These are phyloP conservation scores for Typha latifolia DNA, from an alignment of 176 grass and related monocot genomes.

Conservation along the genomic window DNA sequence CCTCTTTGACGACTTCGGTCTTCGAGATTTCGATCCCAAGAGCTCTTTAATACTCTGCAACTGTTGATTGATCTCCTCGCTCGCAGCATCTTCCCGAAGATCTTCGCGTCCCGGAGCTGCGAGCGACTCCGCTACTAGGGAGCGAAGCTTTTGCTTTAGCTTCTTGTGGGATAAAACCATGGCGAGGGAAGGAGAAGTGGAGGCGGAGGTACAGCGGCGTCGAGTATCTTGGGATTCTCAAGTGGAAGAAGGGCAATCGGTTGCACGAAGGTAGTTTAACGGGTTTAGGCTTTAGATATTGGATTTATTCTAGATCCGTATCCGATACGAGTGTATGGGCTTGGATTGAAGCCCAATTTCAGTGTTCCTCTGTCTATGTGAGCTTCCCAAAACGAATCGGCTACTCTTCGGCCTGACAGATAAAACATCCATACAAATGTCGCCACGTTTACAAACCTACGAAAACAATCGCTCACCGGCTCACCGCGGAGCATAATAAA, in stretches of 20 bases:
- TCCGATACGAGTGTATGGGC: no score
- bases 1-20: slow-evolving; percentile 36
- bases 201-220: slow-evolving; percentile 8
- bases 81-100: background rate
- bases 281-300: no score
- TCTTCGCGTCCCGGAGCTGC: background rate
- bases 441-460: no score
- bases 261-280: background rate
- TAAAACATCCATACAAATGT: no score
- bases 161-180: slow-evolving; percentile 92
- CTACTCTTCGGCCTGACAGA: no score
- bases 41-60: slow-evolving; percentile 36
- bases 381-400: no score
- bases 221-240: slow-evolving; percentile 7
- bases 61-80: slow-evolving; percentile 9
- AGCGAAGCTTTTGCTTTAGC: slow-evolving; percentile 57
- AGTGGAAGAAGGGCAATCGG: background rate
- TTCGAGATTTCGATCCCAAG: slow-evolving; percentile 29
- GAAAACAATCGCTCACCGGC: no score
- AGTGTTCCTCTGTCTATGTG: no score
- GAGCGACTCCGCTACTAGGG: slow-evolving; percentile 19
- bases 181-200: background rate
- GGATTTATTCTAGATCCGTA: no score
- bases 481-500: background rate
- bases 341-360: no score